Evolutionary conservation across 345 rosid species (phyloP), one percentile per base, ranked within the genome.

Genomic region (Odontarrhena argentea): DNA sequence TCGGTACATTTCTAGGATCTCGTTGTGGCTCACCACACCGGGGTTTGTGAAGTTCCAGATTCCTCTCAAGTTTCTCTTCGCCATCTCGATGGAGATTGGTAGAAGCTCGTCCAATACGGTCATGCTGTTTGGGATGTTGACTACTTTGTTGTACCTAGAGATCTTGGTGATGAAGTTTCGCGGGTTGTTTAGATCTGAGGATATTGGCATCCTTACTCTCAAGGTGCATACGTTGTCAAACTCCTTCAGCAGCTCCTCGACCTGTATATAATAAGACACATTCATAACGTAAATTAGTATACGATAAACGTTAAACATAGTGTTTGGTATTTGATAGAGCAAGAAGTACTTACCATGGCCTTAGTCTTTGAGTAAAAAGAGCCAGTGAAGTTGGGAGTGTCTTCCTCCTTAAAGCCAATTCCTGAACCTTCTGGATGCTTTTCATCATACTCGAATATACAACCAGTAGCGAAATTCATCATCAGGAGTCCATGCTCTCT

Each of bases 41-140:
- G 90, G 96, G 71, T 88, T 88, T 43, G 96, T 88, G 79, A 88
- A 86, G 80, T 86, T 86, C 89, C 90, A 86, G 38, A 86, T 85
- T 1, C 92, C 96, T 74, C 49, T 84, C 59, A 84, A 59, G 77
- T 86, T 83, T 64, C 92, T 72, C 60, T 84, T 88, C 0, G 90
- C 96, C 92, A 88, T 88, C 77, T 88, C 92, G 8, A 88, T 74
- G 22, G 96, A 83, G 64, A 88, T 78, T 3, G 92, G 92, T 45
- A 88, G 67, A 58, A 88, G 89, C 69, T 86, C 96, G 42, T 88
- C 92, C 78, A 88, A 45, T 48, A 86, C 73, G 2, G 96, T 84
- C 89, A 88, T 86, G 77, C 88, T 86, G 76, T 88, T 86, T 24
- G 96, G 89, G 52, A 88, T 88, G 77, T 88, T 86, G 5, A 88